A percentile compares a stretch with the other conserved stretches of the same genome.
Evolutionary conservation across 768 basidiomycete species (phyloP).

Genomic region (Pulveroboletus sp.): DNA sequence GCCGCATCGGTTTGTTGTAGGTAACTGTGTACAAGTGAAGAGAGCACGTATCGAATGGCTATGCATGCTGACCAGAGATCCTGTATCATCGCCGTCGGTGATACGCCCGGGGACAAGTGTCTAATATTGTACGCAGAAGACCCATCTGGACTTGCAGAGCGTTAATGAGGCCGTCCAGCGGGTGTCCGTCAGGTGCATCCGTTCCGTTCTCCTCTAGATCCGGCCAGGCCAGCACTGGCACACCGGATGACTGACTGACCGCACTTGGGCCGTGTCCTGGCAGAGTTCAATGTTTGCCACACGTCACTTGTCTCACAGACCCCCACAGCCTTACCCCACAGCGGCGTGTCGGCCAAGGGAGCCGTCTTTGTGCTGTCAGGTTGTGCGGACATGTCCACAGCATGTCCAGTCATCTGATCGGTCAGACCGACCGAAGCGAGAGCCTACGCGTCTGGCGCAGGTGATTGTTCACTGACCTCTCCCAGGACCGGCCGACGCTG

Average conservation of each 20-base stretch:
- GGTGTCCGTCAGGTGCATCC: constrained; percentile 7
- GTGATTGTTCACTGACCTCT: background rate
- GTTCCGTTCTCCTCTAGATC: constrained; percentile 19
- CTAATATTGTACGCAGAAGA: background rate
- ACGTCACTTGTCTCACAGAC: background rate
- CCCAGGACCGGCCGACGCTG: background rate
- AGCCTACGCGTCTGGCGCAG: constrained; percentile 14
- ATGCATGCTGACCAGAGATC: background rate
- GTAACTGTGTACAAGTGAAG: constrained; percentile 24
- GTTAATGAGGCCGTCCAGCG: background rate
- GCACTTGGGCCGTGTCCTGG: background rate
- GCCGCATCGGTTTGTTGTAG: constrained; percentile 29
- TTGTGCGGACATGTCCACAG: constrained; percentile 10
- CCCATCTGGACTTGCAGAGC: constrained; percentile 2
- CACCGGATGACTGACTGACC: too few relatives aligned
- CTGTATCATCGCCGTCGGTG: constrained; percentile 2
- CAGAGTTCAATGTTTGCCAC: background rate
- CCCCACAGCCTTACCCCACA: constrained; percentile 26
- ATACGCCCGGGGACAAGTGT: background rate
- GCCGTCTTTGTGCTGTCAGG: constrained; percentile 23
- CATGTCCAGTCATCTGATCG: constrained; percentile 8
- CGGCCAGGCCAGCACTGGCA: constrained; percentile 16
- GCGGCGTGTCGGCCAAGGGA: constrained; percentile 18
- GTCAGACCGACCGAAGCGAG: constrained; percentile 3
- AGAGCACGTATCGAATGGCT: background rate